phyloP scores from a whole-genome alignment of 2,329 filamentous ascomycete genomes.

The Neofusicoccum sp. region DNA sequence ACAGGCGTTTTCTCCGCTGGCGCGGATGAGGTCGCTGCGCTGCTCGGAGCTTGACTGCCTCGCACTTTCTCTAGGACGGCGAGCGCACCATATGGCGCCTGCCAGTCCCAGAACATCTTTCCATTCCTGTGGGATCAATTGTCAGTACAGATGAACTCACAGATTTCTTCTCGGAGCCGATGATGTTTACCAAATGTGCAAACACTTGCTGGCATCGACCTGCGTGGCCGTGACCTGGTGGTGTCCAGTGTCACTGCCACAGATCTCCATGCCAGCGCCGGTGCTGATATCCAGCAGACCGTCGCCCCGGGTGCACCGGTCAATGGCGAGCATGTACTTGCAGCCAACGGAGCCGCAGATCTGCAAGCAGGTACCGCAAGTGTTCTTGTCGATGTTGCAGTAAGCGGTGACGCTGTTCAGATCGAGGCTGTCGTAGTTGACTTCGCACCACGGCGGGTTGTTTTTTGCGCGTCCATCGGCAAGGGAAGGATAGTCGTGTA shows the following conservation, averaged over 20 bases:
- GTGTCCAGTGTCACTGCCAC: conserved; percentile 5
- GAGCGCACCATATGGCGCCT: neutral
- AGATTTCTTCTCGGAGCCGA: neutral
- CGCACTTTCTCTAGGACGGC: neutral
- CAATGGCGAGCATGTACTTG: conserved; percentile 93
- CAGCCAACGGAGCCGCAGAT: conserved; percentile 94
- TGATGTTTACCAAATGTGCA: conserved; percentile 5
- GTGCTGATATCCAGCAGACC: conserved; percentile 13
- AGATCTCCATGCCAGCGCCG: conserved; percentile 11
- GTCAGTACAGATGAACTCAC: neutral
- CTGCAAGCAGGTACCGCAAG: conserved; percentile 53
- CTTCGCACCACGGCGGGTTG: conserved; percentile 17
- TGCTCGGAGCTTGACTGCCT: neutral
- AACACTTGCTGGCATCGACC: conserved; percentile 1
- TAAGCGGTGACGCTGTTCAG: conserved; percentile 11
- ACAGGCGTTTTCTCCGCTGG: too few species aligned
- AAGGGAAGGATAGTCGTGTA: conserved; percentile 15
- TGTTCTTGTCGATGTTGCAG: conserved; percentile 48
- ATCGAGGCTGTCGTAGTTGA: conserved; percentile 7
- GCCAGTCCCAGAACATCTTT: conserved; percentile 8
- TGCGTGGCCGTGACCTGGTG: conserved; percentile 1
- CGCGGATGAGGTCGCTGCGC: neutral
- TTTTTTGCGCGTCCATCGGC: neutral
- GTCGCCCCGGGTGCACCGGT: conserved; percentile 44
- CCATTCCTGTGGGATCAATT: neutral